phyloP scores from a whole-genome alignment of 1,139 yeast species.

The Arxiozyma heterogenica region DNA sequence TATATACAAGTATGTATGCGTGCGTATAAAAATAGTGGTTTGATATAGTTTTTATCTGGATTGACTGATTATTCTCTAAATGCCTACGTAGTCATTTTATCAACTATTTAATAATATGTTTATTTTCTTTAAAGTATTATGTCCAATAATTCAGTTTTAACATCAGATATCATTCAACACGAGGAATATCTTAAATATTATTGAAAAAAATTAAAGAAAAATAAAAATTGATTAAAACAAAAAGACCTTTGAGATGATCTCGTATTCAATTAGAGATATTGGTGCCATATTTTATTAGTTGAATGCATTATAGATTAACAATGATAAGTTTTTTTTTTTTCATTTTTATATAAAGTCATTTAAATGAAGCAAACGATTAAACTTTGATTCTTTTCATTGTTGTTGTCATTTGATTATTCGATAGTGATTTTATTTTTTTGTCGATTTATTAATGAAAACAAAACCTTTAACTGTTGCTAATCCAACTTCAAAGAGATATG shows the following conservation, averaged over 20 bases:
- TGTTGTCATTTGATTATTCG: too few relatives aligned
- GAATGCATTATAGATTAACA: too few relatives aligned
- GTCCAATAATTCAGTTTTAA: too few relatives aligned
- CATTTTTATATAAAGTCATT: too few relatives aligned
- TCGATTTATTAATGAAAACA: conserved; percentile 14
- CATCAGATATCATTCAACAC: not conserved
- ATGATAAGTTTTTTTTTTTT: too few relatives aligned
- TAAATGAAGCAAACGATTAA: not conserved
- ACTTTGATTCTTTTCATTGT: not conserved
- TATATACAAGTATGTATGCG: not conserved
- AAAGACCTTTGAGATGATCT: not conserved
- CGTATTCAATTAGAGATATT: too few relatives aligned
- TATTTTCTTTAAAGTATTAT: not conserved
- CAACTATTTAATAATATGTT: not conserved
- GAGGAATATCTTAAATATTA: not conserved
- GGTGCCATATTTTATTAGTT: too few relatives aligned
- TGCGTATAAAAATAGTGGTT: not conserved
- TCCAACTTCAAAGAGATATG: conserved; percentile 27
- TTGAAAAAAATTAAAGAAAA: not conserved
- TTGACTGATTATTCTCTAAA: not conserved
- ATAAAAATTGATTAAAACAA: not conserved
- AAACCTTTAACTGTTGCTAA: conserved; percentile 16
- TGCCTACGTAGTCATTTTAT: not conserved
- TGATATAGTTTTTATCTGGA: not conserved
- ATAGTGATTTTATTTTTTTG: too few relatives aligned